Conservation (phyloP, 139 green algal genomes). For the Haematococcus lacustris region DNA sequence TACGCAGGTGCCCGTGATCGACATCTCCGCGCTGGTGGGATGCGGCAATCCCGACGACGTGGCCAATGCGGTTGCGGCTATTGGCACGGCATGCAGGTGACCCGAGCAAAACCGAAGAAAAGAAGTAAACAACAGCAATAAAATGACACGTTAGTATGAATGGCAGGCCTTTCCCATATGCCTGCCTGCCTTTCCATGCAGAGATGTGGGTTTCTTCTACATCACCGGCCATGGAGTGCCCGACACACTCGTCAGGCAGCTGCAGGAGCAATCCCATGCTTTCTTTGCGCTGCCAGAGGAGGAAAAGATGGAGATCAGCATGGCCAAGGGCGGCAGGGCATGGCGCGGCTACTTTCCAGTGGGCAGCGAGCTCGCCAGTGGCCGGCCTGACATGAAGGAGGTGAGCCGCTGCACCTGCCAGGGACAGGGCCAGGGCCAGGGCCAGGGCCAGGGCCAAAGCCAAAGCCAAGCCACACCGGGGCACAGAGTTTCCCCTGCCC, state of each 20-base stretch:
- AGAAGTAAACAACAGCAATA: no score
- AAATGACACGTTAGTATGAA: background rate
- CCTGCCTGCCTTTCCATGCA: no score
- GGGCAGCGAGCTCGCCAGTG: background rate
- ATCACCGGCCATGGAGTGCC: background rate
- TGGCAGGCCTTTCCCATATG: no score
- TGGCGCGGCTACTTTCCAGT: background rate
- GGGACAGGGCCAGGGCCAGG: no score
- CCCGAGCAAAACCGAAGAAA: background rate
- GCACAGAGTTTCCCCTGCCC: no score
- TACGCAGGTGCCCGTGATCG: background rate
- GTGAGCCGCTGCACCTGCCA: no score
- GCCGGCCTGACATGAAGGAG: constrained; percentile 2
- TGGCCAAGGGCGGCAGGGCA: background rate
- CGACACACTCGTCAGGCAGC: background rate
- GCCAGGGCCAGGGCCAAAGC: no score
- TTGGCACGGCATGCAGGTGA: background rate
- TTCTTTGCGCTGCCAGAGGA: background rate
- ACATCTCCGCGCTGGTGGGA: background rate
- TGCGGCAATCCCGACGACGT: background rate
- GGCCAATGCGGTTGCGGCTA: background rate
- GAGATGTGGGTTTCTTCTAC: background rate
- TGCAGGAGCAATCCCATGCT: background rate
- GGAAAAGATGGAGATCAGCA: background rate
- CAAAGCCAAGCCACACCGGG: no score